Percentiles rank a stretch among this genome's conserved stretches.
Evolutionary conservation across 345 rosid genomes (phyloP).

Genomic region (Microcos paniculata): DNA sequence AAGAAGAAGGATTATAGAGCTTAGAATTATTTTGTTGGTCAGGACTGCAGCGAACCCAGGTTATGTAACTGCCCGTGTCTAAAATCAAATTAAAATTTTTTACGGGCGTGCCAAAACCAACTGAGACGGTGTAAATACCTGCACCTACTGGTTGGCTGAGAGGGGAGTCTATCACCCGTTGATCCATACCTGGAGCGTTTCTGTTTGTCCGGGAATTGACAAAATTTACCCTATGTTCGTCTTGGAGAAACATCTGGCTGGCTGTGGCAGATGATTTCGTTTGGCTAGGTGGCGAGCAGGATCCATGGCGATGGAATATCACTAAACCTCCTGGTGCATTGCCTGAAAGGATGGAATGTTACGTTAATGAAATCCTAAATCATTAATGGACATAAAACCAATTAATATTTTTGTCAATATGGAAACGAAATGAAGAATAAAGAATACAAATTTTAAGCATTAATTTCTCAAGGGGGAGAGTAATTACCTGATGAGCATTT

Average conservation of each 20-base stretch:
- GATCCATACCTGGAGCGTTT: too few species aligned
- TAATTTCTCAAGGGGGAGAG: background rate
- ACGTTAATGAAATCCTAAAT: background rate
- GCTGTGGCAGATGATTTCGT: background rate
- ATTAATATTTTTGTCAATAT: too few species aligned
- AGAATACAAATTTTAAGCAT: background rate
- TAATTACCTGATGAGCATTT: too few species aligned
- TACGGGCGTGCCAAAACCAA: slow-evolving; percentile 27
- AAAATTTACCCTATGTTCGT: slow-evolving; percentile 14
- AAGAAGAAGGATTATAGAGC: slow-evolving; percentile 14
- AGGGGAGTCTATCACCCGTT: too few species aligned
- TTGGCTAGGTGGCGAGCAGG: slow-evolving; percentile 11
- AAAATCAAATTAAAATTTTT: slow-evolving; percentile 13
- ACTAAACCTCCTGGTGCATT: background rate
- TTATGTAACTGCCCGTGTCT: slow-evolving; percentile 24
- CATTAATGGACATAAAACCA: background rate
- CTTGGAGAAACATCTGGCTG: slow-evolving; percentile 10
- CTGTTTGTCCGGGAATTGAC: background rate
- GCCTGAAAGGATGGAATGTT: slow-evolving; percentile 10
- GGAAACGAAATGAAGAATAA: background rate
- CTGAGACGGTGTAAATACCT: background rate
- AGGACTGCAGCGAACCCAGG: slow-evolving; percentile 28
- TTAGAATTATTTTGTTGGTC: background rate
- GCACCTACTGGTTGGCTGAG: background rate
- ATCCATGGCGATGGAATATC: slow-evolving; percentile 12